Percentiles rank a stretch among this genome's conserved stretches.
These are phyloP conservation scores for Suillus americanus DNA, from an alignment of 768 basidiomycete species.

Conservation along the genomic window DNA sequence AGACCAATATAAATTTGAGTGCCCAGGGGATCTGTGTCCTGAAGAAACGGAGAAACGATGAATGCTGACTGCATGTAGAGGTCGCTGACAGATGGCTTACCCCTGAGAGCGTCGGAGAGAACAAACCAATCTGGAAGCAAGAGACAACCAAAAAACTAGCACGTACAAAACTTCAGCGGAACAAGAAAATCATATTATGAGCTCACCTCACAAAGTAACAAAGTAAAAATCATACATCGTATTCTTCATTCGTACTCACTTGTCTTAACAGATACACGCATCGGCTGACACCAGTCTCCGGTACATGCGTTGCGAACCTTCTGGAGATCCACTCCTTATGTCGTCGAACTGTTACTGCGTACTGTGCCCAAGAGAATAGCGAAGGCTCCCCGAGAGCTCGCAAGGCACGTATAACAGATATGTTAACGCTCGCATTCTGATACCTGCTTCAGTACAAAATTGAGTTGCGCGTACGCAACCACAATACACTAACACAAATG, in stretches of 20 bases:
- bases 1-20: too few species aligned
- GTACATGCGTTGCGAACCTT: slow-evolving; percentile 64
- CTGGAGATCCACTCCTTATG: slow-evolving; percentile 69
- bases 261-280: slow-evolving; percentile 54
- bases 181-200: too few species aligned
- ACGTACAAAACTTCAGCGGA: too few species aligned
- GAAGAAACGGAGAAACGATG: too few species aligned
- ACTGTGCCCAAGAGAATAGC: slow-evolving; percentile 47
- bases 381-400: slow-evolving; percentile 36
- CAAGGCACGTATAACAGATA: slow-evolving; percentile 36
- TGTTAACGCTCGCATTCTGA: not conserved
- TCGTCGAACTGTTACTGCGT: slow-evolving; percentile 48
- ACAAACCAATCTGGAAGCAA: too few species aligned
- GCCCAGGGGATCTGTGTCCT: too few species aligned
- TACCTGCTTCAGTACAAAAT: slow-evolving; percentile 66
- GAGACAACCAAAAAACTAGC: too few species aligned
- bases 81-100: too few species aligned
- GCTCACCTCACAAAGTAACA: too few species aligned
- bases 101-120: too few species aligned
- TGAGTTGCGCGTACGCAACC: slow-evolving; percentile 73
- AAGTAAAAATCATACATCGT: slow-evolving; percentile 39
- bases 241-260: not conserved
- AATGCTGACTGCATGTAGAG: too few species aligned
- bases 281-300: slow-evolving; percentile 70
- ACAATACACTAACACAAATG: slow-evolving; percentile 62